Evolutionary conservation across 257 asterid species (phyloP), one percentile per base, ranked within the genome.

Genomic region (Solanum habrochaites): DNA sequence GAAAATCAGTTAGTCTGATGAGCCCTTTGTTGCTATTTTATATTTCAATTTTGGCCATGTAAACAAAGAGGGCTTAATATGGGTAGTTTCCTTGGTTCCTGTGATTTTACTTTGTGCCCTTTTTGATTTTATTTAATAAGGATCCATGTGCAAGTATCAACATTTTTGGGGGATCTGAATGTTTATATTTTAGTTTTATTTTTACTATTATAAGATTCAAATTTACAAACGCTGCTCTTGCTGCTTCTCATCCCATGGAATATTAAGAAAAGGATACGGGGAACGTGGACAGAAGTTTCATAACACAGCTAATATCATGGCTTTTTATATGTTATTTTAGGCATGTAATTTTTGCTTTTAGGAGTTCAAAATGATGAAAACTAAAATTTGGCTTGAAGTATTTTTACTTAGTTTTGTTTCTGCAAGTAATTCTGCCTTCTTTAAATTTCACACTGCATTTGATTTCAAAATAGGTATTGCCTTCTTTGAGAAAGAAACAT

Each of bases 401-500:
- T 27, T 40, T 27, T 77, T 45, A 27, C 27, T 16, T 45, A 78
- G 25, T 78, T 43, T 78, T 78, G 66, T 78, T 78, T 45, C 40
- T 78, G 66, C 64, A 78, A 45, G 29, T 78, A 45, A 27, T 45
- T 45, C 32, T 78, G 16, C 40, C 11, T 43, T 72, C 52, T 82
- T 70, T 64, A 86, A 27, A 86, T 86, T 67, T 83, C 60, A 83
- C 60, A 58, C 1, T 23, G 31, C 56, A 74, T 47, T 78, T 23
- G 27, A 45, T 45, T 86, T 27, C 32, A 32, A 37, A 67, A 67
- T 90, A 94, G 98, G 98, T 93, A 67, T 88, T 96, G 83, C 96
- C 98, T 88, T 93, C 98, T 85, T 88, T 95, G 77, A 91, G 93
- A 89, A 99, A 97, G 90, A 95, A 94, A 89, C 98, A 95, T 87